These are phyloP conservation scores for Leishmania tropica DNA, from an alignment of 208 protist genomes.

Conservation along the genomic window DNA sequence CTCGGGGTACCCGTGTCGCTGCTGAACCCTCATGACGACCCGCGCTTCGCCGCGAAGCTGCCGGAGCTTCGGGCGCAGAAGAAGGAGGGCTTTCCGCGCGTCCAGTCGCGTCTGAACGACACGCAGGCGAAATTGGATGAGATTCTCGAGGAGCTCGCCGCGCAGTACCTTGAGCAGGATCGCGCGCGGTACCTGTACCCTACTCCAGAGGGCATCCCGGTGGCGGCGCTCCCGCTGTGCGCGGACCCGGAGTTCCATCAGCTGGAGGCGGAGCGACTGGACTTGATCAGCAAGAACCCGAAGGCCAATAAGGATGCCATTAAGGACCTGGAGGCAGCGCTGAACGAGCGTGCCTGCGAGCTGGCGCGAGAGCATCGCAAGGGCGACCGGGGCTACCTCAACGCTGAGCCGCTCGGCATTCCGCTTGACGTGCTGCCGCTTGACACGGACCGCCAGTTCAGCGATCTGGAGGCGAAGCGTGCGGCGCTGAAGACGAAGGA, in stretches of 20 bases:
- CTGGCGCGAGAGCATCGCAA: conserved; percentile 44
- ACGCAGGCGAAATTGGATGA: conserved; percentile 61
- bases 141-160: conserved; percentile 53
- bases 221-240: conserved; percentile 51
- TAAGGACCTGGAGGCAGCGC: conserved; percentile 50
- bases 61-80: conserved; percentile 69
- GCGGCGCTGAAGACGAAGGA: conserved; percentile 64
- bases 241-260: conserved; percentile 55
- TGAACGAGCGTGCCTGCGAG: conserved; percentile 68
- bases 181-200: conserved; percentile 50
- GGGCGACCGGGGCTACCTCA: conserved; percentile 70
- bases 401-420: conserved; percentile 70
- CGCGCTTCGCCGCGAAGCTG: conserved; percentile 47
- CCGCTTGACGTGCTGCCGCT: conserved; percentile 59
- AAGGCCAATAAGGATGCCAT: conserved; percentile 51
- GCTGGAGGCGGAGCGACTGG: conserved; percentile 64
- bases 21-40: conserved; percentile 65
- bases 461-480: conserved; percentile 57
- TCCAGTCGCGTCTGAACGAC: conserved; percentile 56
- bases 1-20: conserved; percentile 53
- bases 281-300: conserved; percentile 59
- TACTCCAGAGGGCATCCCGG: conserved; percentile 54
- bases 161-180: conserved; percentile 57
- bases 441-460: conserved; percentile 67
- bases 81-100: conserved; percentile 32